These are phyloP conservation scores for Diplodia sapinea DNA, from an alignment of 2,329 filamentous ascomycete genomes.

Conservation along the genomic window DNA sequence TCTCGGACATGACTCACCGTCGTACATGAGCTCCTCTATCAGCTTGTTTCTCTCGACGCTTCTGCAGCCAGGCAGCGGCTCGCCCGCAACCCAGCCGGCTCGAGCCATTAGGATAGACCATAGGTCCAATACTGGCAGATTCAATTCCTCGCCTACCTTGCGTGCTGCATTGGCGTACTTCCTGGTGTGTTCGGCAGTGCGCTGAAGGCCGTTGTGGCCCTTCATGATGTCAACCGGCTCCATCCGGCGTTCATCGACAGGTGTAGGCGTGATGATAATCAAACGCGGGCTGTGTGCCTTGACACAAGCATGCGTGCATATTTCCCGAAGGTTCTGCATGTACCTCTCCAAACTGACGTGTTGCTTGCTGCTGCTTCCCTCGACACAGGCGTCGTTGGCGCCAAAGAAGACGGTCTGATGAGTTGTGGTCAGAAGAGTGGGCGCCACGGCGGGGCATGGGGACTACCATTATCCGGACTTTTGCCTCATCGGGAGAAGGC, in stretches of 20 bases:
- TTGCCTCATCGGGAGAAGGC: slow-evolving; percentile 65
- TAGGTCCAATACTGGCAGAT: slow-evolving; percentile 74
- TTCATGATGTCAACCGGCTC: slow-evolving; percentile 53
- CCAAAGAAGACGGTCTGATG: slow-evolving; percentile 81
- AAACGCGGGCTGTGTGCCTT: slow-evolving; percentile 73
- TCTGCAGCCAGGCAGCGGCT: slow-evolving; percentile 62
- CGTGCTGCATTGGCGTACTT: slow-evolving; percentile 70
- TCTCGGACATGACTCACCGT: slow-evolving; percentile 54
- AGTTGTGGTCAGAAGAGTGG: slow-evolving; percentile 25
- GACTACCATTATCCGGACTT: slow-evolving; percentile 67
- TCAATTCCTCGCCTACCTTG: slow-evolving; percentile 62
- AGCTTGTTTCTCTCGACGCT: slow-evolving; percentile 63
- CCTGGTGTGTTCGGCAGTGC: slow-evolving; percentile 66
- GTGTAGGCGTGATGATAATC: slow-evolving; percentile 81
- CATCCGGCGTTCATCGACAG: slow-evolving; percentile 76
- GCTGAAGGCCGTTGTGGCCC: slow-evolving; percentile 47
- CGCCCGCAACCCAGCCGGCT: slow-evolving; percentile 57
- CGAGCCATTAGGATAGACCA: slow-evolving; percentile 78
- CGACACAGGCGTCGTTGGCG: slow-evolving; percentile 84
- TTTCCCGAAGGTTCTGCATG: slow-evolving; percentile 71
- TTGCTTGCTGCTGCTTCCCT: slow-evolving; percentile 68
- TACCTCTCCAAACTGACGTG: slow-evolving; percentile 79
- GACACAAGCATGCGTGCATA: slow-evolving; percentile 75
- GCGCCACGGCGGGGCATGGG: neutral
- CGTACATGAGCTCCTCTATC: slow-evolving; percentile 59